Base-by-base conservation (phyloP, 441 rosid genomes). In the California macrophylla region DNA sequence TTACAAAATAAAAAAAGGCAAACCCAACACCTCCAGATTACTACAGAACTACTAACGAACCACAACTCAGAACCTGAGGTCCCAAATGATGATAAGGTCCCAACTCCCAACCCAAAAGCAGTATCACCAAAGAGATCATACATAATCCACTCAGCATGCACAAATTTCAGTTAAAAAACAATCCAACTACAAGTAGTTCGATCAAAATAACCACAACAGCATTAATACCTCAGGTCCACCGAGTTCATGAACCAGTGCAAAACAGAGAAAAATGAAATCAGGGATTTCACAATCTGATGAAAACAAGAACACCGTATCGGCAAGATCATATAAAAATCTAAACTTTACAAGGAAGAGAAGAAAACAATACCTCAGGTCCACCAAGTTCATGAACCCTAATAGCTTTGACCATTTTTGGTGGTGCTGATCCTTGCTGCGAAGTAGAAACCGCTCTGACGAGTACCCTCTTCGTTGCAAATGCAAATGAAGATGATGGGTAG, bases 331-430 rank as follows among this genome's bases (percentile, higher is more conserved):
- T 6, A 18, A n/a, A 47, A 47, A 47, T 47, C n/a, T 15, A 15
- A 10, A 47, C 21, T 47, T 16, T 15, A 47, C 8, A 3, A n/a
- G 8, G 56, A 1, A 47, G 52, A 45, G 45, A 75, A 58, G 23
- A 64, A 29, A 64, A 8, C 70, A 61, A 66, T 66, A 90, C 96
- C 97, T 90, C 92, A 64, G 96, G 92, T 26, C 93, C 97, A 5
- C 97, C 96, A 18, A 79, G 82, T 81, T 92, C 89, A 78, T 89
- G 85, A 78, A 90, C 86, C 81, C 89, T 84, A 26, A 90, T 82
- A 64, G 91, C 96, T 69, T 89, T 92, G 52, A 90, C 93, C 98
- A 92, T 92, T 72, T 82, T 82, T 28, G 73, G 38, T 18, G 77
- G 32, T 28, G 69, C 62, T 18, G 78, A 18, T 47, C 56, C 56